Base-by-base conservation (phyloP, 2,329 filamentous ascomycete species). In the Cladobotryum mycophilum region DNA sequence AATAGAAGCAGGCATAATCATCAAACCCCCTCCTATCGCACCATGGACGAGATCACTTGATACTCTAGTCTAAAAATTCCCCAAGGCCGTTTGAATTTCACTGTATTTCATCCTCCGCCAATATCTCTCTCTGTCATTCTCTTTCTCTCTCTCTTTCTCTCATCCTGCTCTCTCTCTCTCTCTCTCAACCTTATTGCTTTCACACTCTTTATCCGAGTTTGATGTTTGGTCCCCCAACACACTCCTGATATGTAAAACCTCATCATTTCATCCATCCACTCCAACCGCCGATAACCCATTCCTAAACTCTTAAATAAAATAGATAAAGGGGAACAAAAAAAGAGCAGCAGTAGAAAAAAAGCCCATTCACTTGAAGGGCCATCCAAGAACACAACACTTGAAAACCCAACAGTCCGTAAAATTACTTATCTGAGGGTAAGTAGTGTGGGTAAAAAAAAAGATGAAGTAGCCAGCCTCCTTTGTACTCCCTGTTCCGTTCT, bases 401-500 rank as follows among this genome's bases (percentile, higher is more conserved):
- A n/a, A 38, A 18, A n/a, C 14, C 36, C 15, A 17, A 15, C n/a
- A 40, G 37, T 18, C 37, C 37, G 8, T 40, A 54, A 54, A 49
- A 25, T 43, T 11, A 43, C 41, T 40, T 18, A 40, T 40, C 37
- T 40, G 37, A 49, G 50, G 20, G 17, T 7, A 5, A 5, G 20
- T 20, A 14, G 20, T 43, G 41, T 25, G 9, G 7, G 15, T 9
- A n/a, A 13, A 22, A 25, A 43, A 30, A 14, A 30, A 25, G 41
- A 30, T 4, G 41, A 25, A 43, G 22, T 56, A 60, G 59, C 58
- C 61, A 58, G 56, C 64, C 66, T 61, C 65, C 67, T 35, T 46
- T 65, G 62, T 66, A 69, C 66, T 69, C 67, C 67, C 64, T 60
- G 59, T 61, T 46, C 62, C 64, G 67, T 63, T 68, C 67, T 70